Evolutionary conservation across 2,329 filamentous ascomycete species (phyloP), one percentile per base, ranked within the genome.

Genomic region (Colletotrichum sp.): DNA sequence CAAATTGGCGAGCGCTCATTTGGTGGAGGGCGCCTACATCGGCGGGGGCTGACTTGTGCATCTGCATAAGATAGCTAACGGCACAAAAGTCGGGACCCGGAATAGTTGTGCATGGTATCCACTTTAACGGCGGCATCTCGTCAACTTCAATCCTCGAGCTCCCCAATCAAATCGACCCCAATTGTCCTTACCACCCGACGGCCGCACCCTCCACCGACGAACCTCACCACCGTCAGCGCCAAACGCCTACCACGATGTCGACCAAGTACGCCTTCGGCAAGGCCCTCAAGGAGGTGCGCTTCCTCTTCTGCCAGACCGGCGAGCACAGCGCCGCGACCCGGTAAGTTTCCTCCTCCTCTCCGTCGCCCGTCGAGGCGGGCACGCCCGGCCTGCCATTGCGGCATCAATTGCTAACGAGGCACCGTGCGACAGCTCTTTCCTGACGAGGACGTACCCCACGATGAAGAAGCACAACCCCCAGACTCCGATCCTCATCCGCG

Each of bases 391-490:
- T n/a, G 43, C 72, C 52, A 52, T 55, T 68, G 24, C 32, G 34
- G n/a, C 34, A n/a, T 36, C 66, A 26, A 64, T 67, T 48, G 70
- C 79, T 79, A 76, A 80, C 75, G 60, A n/a, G 12, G 71, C 71
- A 69, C 48, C 30, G 26, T 36, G 64, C 39, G 6, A 67, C 81
- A 98, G 97, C 85, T 93, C 94, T 34, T 99, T 99, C 88, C 90
- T 99, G 79, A 94, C 93, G 79, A 93, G 95, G 84, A 93, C 96
- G 79, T 99, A 99, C 87, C 97, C 97, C 63, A 97, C 95, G 76
- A 99, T 99, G 96, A 99, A 99, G 93, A 98, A 98, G 90, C 95
- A 96, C 91, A 99, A 99, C 89, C 97, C 97, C 73, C 89, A 94
- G 86, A 96, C 92, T 65, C 97, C 97, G 71, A 99, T 99, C 86